Evolutionary conservation across 208 protist species (phyloP).

Genomic region (Wallacemonas sp.): DNA sequence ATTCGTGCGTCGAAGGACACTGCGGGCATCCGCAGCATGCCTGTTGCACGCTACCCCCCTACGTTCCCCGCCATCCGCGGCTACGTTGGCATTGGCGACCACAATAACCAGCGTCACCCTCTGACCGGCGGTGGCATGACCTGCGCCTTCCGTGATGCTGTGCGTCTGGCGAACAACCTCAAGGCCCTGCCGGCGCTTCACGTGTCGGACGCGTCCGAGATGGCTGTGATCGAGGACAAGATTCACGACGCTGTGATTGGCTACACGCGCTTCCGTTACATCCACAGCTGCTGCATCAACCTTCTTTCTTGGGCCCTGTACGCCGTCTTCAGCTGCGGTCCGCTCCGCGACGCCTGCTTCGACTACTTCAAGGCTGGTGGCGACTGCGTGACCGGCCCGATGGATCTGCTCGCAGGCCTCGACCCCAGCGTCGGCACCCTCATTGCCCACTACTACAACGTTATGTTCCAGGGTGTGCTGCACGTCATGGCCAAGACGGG

Average conservation of each 20-base stretch:
- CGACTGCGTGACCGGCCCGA: conserved; percentile 80
- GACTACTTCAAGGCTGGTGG: conserved; percentile 90
- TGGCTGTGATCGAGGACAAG: conserved; percentile 53
- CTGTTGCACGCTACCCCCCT: conserved; percentile 72
- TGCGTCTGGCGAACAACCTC: conserved; percentile 67
- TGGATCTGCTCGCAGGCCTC: conserved; percentile 84
- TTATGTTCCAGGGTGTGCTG: conserved; percentile 62
- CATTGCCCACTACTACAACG: conserved; percentile 84
- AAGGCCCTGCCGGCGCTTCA: conserved; percentile 42
- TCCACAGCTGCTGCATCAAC: conserved; percentile 89
- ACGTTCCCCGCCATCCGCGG: conserved; percentile 75
- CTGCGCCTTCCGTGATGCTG: conserved; percentile 87
- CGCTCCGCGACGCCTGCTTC: conserved; percentile 84
- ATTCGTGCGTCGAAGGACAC: conserved; percentile 49
- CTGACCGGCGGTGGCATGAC: conserved; percentile 93
- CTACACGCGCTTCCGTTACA: conserved; percentile 57
- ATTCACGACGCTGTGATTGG: conserved; percentile 54
- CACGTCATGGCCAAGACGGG: conserved; percentile 54
- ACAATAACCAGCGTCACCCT: conserved; percentile 94
- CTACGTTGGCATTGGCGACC: conserved; percentile 92
- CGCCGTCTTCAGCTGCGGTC: conserved; percentile 67
- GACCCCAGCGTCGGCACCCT: conserved; percentile 59
- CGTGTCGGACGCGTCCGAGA: conserved; percentile 29
- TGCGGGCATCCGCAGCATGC: conserved; percentile 76
- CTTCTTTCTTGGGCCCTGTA: conserved; percentile 92